These are phyloP conservation scores for Corrigiola litoralis DNA, from an alignment of 179 eudicot species.

Conservation along the genomic window DNA sequence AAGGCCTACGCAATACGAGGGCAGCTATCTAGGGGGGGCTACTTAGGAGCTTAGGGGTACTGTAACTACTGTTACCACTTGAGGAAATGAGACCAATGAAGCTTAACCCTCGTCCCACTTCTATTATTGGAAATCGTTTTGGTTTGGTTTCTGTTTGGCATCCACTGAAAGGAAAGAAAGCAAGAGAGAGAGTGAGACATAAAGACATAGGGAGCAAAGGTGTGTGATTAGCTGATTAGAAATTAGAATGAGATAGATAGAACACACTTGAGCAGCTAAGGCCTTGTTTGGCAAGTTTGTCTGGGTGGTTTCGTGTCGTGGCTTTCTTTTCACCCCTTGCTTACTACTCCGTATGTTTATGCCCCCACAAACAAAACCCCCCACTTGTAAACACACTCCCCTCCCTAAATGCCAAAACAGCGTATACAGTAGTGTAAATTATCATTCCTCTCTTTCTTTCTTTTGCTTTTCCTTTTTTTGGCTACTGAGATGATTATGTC, in stretches of 20 bases:
- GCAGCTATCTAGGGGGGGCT: neutral
- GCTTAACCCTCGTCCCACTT: conserved; percentile 26
- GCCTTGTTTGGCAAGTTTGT: conserved; percentile 7
- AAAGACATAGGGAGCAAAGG: neutral
- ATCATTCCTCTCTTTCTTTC: neutral
- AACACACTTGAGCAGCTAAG: neutral
- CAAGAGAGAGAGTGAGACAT: no score
- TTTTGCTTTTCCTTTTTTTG: neutral
- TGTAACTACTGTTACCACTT: conserved; percentile 14
- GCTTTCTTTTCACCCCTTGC: neutral
- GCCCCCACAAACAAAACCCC: conserved; percentile 2
- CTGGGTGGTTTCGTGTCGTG: neutral
- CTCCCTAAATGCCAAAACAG: neutral
- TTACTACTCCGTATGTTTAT: neutral
- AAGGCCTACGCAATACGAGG: neutral
- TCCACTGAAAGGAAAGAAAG: neutral
- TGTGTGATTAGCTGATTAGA: neutral
- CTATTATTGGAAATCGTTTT: conserved; percentile 22
- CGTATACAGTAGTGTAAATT: neutral
- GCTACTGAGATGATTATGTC: conserved; percentile 5
- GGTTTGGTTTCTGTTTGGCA: conserved; percentile 8
- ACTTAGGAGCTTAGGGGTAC: neutral
- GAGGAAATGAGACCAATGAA: conserved; percentile 24
- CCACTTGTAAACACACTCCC: neutral
- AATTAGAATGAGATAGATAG: conserved; percentile 1